phyloP scores from a whole-genome alignment of 352 stramenopile genomes.

The Globisporangium abappressorium region DNA sequence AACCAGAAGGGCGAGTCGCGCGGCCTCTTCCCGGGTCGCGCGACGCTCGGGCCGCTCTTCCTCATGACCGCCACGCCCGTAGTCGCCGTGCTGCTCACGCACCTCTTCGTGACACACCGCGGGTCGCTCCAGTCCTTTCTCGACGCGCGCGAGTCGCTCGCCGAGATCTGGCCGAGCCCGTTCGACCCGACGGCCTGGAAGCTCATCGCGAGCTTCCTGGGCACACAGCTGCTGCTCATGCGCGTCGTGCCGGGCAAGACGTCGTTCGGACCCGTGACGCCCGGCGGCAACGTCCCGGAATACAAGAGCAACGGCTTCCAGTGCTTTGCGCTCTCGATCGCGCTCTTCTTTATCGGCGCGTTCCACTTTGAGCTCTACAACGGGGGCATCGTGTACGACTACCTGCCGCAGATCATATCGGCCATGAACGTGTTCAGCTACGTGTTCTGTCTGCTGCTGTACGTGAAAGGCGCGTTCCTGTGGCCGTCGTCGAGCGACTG shows the following conservation, averaged over 20 bases:
- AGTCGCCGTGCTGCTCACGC: slow-evolving; percentile 82
- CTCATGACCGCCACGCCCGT: slow-evolving; percentile 86
- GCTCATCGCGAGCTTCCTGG: slow-evolving; percentile 87
- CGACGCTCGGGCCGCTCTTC: slow-evolving; percentile 82
- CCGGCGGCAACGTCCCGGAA: slow-evolving; percentile 84
- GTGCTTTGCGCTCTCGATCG: slow-evolving; percentile 87
- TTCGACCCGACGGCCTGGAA: slow-evolving; percentile 88
- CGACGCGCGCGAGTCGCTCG: slow-evolving; percentile 42
- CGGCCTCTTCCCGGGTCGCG: slow-evolving; percentile 74
- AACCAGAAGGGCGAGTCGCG: slow-evolving; percentile 65
- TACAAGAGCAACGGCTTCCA: slow-evolving; percentile 94
- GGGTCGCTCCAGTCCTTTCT: slow-evolving; percentile 41
- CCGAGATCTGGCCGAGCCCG: slow-evolving; percentile 76
- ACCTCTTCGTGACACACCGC: slow-evolving; percentile 62
- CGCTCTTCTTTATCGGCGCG: slow-evolving; percentile 60
- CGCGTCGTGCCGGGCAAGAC: slow-evolving; percentile 84
- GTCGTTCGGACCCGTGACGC: slow-evolving; percentile 83
- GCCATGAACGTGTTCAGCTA: slow-evolving; percentile 95
- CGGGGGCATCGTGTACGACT: slow-evolving; percentile 83
- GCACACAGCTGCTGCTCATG: slow-evolving; percentile 90
- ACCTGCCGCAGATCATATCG: slow-evolving; percentile 84
- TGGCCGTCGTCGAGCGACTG: slow-evolving; percentile 89
- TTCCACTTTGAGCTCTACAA: slow-evolving; percentile 58
- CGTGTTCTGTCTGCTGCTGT: slow-evolving; percentile 89
- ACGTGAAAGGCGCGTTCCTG: slow-evolving; percentile 89